A percentile compares a stretch with the other conserved stretches of the same genome.
Conservation (phyloP, 2,329 filamentous ascomycete species). For the Gnomoniopsis smithogilvyi region DNA sequence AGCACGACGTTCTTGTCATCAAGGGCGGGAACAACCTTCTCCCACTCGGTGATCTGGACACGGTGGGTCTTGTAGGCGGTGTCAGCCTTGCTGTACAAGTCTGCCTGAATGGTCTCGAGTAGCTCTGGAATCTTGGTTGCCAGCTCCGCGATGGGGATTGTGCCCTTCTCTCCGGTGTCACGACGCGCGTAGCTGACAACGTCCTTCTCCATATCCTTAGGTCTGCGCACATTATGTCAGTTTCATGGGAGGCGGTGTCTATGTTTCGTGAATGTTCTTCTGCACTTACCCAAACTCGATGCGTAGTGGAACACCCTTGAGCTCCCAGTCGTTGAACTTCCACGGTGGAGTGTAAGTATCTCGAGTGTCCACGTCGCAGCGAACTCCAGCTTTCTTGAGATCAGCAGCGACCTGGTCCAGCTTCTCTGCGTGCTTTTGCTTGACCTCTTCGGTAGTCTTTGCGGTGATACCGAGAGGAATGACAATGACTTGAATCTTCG, state of each 20-base stretch:
- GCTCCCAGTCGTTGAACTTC: slow-evolving; percentile 99
- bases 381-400: slow-evolving; percentile 71
- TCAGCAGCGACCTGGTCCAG: slow-evolving; percentile 67
- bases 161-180: slow-evolving; percentile 80
- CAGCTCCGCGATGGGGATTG: slow-evolving; percentile 72
- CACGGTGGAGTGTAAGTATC: slow-evolving; percentile 92
- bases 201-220: slow-evolving; percentile 55
- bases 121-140: slow-evolving; percentile 71
- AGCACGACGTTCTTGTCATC: slow-evolving; percentile 91
- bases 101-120: slow-evolving; percentile 84
- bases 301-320: slow-evolving; percentile 90
- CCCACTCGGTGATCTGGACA: slow-evolving; percentile 79
- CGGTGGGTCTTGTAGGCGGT: slow-evolving; percentile 76
- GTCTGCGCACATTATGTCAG: slow-evolving; percentile 1
- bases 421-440: slow-evolving; percentile 70
- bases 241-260: neutral
- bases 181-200: slow-evolving; percentile 84
- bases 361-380: slow-evolving; percentile 77
- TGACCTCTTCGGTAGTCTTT: slow-evolving; percentile 78
- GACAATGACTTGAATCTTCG: slow-evolving; percentile 80
- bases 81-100: slow-evolving; percentile 76
- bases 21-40: slow-evolving; percentile 83
- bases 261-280: slow-evolving; percentile 34
- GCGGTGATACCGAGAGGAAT: slow-evolving; percentile 92
- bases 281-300: slow-evolving; percentile 97